Conservation (phyloP, 78 protist genomes). For the Dictyostelium purpureum region DNA sequence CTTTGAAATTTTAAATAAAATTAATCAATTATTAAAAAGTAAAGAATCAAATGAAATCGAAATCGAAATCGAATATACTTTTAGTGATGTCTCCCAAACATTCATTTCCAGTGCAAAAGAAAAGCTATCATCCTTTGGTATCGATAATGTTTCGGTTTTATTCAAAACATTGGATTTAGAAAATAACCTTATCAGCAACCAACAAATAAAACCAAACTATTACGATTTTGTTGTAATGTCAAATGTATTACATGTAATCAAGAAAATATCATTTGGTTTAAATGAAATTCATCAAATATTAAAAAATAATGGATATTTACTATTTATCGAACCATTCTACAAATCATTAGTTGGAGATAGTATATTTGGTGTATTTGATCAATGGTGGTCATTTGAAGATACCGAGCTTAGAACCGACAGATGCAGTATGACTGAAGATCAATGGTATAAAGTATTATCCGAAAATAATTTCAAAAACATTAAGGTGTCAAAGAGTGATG, state of each 20-base stretch:
- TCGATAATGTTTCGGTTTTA: not conserved
- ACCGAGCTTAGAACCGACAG: not conserved
- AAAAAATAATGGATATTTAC: not conserved
- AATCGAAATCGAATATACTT: slow-evolving; percentile 17
- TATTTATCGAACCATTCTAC: slow-evolving; percentile 4
- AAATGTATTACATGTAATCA: slow-evolving; percentile 16
- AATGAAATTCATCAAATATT: not conserved
- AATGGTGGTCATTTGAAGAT: slow-evolving; percentile 49
- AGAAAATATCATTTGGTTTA: not conserved
- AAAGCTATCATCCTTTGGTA: not conserved
- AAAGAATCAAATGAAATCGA: not conserved
- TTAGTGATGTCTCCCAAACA: slow-evolving; percentile 7
- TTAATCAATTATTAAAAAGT: not conserved
- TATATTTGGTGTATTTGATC: slow-evolving; percentile 28
- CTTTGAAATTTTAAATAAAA: not conserved
- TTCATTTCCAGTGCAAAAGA: not conserved
- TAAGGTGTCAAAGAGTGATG: not conserved
- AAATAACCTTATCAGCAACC: not conserved
- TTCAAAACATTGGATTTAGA: slow-evolving; percentile 21
- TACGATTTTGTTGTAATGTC: slow-evolving; percentile 27
- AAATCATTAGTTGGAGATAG: not conserved
- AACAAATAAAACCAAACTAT: not conserved
- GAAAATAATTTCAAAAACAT: not conserved
- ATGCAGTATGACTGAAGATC: not conserved
- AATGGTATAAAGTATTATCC: not conserved